phyloP scores from a whole-genome alignment of 1,139 yeast species.

The Nakaseomyces bracarensis region DNA sequence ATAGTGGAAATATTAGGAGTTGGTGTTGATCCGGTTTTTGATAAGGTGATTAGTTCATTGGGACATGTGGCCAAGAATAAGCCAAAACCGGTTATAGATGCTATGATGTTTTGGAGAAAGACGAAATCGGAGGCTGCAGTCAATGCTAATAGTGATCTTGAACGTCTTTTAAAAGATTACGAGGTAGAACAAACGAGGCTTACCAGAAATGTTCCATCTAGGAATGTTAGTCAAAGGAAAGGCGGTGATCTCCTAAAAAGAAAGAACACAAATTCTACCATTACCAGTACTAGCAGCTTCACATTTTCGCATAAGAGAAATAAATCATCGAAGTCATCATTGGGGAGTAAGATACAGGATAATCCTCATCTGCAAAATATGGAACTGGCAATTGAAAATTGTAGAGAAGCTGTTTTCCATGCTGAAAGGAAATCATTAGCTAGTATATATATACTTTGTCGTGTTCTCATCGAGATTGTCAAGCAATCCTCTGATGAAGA shows the following conservation, averaged over 20 bases:
- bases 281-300: constrained; percentile 9
- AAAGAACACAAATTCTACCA: constrained; percentile 28
- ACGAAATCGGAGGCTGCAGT: constrained; percentile 80
- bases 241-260: constrained; percentile 14
- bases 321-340: constrained; percentile 33
- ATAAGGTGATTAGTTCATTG: constrained; percentile 71
- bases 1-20: constrained; percentile 74
- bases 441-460: constrained; percentile 80
- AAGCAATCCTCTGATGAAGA: constrained; percentile 78
- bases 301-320: constrained; percentile 33
- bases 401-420: constrained; percentile 64
- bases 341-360: constrained; percentile 15
- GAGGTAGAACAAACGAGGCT: constrained; percentile 17
- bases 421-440: constrained; percentile 84
- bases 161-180: constrained; percentile 30
- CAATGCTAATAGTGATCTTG: constrained; percentile 56
- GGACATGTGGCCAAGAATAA: constrained; percentile 86
- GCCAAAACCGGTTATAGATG: constrained; percentile 94
- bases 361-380: constrained; percentile 26
- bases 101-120: constrained; percentile 97
- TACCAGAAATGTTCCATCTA: constrained; percentile 10
- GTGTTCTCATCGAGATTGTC: constrained; percentile 88
- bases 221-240: not conserved
- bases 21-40: constrained; percentile 81
- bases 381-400: constrained; percentile 44